These are phyloP conservation scores for Penicillium chermesinum DNA, from an alignment of 495 filamentous ascomycete species.

Conservation along the genomic window DNA sequence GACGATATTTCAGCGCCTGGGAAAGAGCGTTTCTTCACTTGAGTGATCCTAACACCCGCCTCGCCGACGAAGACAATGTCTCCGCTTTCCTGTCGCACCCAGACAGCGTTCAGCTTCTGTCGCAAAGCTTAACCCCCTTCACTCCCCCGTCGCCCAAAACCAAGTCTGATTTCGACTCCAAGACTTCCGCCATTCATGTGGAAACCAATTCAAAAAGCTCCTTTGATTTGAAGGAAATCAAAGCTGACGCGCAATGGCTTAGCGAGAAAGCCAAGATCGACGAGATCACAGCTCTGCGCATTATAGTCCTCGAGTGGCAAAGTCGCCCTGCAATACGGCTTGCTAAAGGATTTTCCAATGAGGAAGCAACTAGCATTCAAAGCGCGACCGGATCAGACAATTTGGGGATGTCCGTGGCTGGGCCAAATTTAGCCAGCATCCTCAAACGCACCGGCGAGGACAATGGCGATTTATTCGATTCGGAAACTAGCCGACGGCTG, in stretches of 20 bases:
- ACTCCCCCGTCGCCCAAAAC: slow-evolving; percentile 50
- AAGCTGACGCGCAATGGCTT: slow-evolving; percentile 80
- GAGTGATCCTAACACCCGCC: slow-evolving; percentile 45
- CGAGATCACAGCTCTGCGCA: slow-evolving; percentile 75
- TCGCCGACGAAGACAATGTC: slow-evolving; percentile 46
- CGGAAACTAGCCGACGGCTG: slow-evolving; percentile 49
- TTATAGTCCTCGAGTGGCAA: slow-evolving; percentile 81
- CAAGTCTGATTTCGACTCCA: slow-evolving; percentile 74
- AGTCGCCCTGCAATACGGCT: slow-evolving; percentile 61
- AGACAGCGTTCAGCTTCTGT: slow-evolving; percentile 60
- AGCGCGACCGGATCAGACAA: slow-evolving; percentile 58
- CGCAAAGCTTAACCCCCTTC: slow-evolving; percentile 60
- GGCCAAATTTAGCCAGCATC: slow-evolving; percentile 36
- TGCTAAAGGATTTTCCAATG: slow-evolving; percentile 57
- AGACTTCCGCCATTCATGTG: slow-evolving; percentile 86
- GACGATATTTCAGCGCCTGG: slow-evolving; percentile 60
- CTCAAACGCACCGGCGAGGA: slow-evolving; percentile 35
- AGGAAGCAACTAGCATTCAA: slow-evolving; percentile 62
- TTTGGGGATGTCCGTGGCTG: slow-evolving; percentile 45
- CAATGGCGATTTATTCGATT: slow-evolving; percentile 52
- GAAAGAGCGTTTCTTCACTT: slow-evolving; percentile 62
- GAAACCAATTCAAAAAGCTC: slow-evolving; percentile 60
- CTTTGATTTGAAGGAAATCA: slow-evolving; percentile 76
- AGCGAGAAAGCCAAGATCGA: slow-evolving; percentile 70
- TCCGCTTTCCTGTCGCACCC: slow-evolving; percentile 62